Conservation (phyloP, 192 early-diverging fungal genomes). For the Mycoemilia scoparia region DNA sequence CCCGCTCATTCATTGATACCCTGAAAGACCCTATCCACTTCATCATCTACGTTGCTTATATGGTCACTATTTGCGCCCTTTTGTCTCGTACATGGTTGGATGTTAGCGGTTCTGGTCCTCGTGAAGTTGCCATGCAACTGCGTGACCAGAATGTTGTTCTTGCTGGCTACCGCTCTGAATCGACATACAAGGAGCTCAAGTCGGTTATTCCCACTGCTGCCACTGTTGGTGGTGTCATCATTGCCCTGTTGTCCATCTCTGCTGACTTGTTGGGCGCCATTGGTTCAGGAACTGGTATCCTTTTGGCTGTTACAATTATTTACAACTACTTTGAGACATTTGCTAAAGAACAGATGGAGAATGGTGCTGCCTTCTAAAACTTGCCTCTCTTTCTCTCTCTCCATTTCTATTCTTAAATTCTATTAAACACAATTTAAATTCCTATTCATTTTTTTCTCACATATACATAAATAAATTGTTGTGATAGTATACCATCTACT, state of each 20-base stretch:
- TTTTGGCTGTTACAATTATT: slow-evolving; percentile 96
- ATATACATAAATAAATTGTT: too few relatives aligned
- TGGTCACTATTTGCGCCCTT: slow-evolving; percentile 88
- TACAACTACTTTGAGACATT: slow-evolving; percentile 98
- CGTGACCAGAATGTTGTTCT: slow-evolving; percentile 95
- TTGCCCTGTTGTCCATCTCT: slow-evolving; percentile 85
- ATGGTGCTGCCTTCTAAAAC: too few relatives aligned
- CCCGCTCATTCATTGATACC: slow-evolving; percentile 64
- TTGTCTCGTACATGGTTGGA: slow-evolving; percentile 99
- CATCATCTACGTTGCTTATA: slow-evolving; percentile 78
- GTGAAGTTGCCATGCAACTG: slow-evolving; percentile 94
- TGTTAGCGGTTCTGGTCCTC: slow-evolving; percentile 90
- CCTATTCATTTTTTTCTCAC: too few relatives aligned
- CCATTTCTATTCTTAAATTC: too few relatives aligned
- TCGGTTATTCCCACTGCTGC: slow-evolving; percentile 95
- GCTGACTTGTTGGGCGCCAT: slow-evolving; percentile 97
- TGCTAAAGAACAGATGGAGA: slow-evolving; percentile 68
- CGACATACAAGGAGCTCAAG: slow-evolving; percentile 99
- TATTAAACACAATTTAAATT: too few relatives aligned
- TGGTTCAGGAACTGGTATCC: slow-evolving; percentile 97
- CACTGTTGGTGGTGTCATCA: slow-evolving; percentile 89
- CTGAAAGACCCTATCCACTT: slow-evolving; percentile 91
- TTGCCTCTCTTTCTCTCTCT: too few relatives aligned
- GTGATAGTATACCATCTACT: too few relatives aligned
- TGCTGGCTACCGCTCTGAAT: slow-evolving; percentile 79